These are phyloP conservation scores for Nannochloropsis gaditana DNA, from an alignment of 108 stramenopile genomes.

Conservation along the genomic window DNA sequence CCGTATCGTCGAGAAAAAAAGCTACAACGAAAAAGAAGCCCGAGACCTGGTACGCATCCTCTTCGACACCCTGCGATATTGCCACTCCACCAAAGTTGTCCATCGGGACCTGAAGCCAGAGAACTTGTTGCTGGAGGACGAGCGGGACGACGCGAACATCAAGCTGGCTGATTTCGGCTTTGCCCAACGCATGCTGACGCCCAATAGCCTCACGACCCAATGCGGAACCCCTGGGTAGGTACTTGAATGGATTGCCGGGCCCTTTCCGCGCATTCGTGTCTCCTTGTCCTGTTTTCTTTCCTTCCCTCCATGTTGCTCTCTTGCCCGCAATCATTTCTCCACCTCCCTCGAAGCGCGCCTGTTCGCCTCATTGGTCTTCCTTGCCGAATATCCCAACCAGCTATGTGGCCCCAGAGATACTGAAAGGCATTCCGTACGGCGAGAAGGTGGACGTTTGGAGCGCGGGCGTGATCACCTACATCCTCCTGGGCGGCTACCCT, in stretches of 20 bases:
- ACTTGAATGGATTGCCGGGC: conserved; percentile 34
- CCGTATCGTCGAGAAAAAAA: conserved; percentile 81
- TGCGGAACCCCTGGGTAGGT: conserved; percentile 81
- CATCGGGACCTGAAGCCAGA: conserved; percentile 81
- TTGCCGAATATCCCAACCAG: background rate
- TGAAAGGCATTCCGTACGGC: conserved; percentile 32
- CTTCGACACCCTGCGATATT: conserved; percentile 76
- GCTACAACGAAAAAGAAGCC: conserved; percentile 89
- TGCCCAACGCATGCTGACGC: conserved; percentile 64
- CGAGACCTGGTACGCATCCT: conserved; percentile 72
- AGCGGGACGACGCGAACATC: conserved; percentile 71
- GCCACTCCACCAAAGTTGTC: conserved; percentile 61
- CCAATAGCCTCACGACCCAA: conserved; percentile 65
- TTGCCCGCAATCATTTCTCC: background rate
- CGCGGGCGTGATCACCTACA: conserved; percentile 90
- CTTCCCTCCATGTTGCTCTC: background rate
- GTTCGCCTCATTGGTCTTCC: background rate
- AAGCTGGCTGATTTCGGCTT: conserved; percentile 98
- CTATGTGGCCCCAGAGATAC: conserved; percentile 48
- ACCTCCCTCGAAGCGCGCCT: background rate
- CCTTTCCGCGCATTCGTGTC: background rate
- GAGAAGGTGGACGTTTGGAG: conserved; percentile 85
- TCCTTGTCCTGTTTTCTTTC: conserved; percentile 18
- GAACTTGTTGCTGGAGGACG: conserved; percentile 75
- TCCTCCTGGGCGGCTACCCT: conserved; percentile 83